Evolutionary conservation across 495 filamentous ascomycete species (phyloP).

Genomic region (Aspergillus affinis): DNA sequence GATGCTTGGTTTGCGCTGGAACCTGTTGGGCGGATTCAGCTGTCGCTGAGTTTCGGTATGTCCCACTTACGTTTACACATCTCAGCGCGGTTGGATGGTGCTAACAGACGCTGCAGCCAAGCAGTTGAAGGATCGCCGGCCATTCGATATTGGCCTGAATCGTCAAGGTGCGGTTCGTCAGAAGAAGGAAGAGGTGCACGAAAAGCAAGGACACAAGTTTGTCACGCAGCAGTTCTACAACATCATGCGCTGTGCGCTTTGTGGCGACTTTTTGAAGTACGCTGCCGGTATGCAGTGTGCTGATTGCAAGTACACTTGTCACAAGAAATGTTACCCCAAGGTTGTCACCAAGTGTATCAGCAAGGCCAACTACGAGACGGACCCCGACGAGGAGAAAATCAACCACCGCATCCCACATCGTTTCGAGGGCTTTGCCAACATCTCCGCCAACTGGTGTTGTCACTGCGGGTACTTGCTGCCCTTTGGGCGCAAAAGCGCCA

Average conservation of each 20-base stretch:
- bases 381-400: constrained; percentile 98
- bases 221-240: constrained; percentile 98
- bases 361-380: constrained; percentile 96
- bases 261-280: constrained; percentile 97
- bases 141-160: constrained; percentile 83
- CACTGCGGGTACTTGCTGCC: constrained; percentile 98
- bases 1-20: constrained; percentile 98
- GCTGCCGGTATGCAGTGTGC: constrained; percentile 98
- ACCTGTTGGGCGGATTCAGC: constrained; percentile 83
- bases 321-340: constrained; percentile 92
- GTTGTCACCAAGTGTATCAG: constrained; percentile 99
- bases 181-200: constrained; percentile 94
- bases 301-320: constrained; percentile 99
- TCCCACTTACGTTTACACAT: background rate
- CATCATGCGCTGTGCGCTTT: constrained; percentile 99
- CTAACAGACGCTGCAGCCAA: constrained; percentile 56
- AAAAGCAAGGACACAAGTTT: constrained; percentile 99
- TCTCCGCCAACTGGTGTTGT: constrained; percentile 99
- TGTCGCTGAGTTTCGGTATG: constrained; percentile 86
- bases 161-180: constrained; percentile 96
- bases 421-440: constrained; percentile 90
- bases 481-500: constrained; percentile 88
- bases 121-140: constrained; percentile 64
- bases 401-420: constrained; percentile 98
- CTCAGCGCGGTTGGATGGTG: background rate